Evolutionary conservation across 1,284 basidiomycete species (phyloP), one percentile per base, ranked within the genome.

Genomic region (Ceratobasidium sp.): DNA sequence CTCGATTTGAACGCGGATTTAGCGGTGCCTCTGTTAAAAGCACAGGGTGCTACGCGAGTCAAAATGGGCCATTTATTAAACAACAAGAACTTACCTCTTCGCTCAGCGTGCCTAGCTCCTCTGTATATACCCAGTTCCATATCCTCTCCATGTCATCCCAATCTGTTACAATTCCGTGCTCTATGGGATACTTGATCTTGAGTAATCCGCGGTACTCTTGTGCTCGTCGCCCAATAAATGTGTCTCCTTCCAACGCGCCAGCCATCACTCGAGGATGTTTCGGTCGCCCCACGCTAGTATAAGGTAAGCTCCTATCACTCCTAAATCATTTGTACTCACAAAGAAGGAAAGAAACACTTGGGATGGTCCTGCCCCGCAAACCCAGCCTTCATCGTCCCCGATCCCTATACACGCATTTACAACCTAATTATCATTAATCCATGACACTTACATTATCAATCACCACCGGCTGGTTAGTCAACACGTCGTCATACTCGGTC

Each of bases 131-230:
- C 89, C 94, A 96, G 73, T 93, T 92, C 92, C 92, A 94, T 81
- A 94, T 94, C 84, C 93, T 93, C 84, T 94, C 92, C 92, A 94
- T 94, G 82, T 94, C 92, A 79, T 94, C 92, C 93, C 93, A 96
- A 88, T 96, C 95, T 81, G 93, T 96, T 75, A 96, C 93, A 80
- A 96, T 94, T 78, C 87, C 87, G 79, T 88, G 87, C 79, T 96
- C 93, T 87, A 98, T 97, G n/a, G 96, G 96, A 77, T 98, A 98
- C 78, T 94, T 95, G 75, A 98, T 96, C 83, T 96, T 96, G 72
- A 98, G 84, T 72, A 98, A 81, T 12, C 96, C 96, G 70, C 95
- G 85, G 74, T 94, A 90, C 76, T 98, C 96, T 80, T 98, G 96
- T 5, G 96, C 96, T 74, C 90, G 88, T 75, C 90, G 84, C 13